Evolutionary conservation across 192 early-diverging fungal genomes (phyloP).

Genomic region (Backusella sp.): DNA sequence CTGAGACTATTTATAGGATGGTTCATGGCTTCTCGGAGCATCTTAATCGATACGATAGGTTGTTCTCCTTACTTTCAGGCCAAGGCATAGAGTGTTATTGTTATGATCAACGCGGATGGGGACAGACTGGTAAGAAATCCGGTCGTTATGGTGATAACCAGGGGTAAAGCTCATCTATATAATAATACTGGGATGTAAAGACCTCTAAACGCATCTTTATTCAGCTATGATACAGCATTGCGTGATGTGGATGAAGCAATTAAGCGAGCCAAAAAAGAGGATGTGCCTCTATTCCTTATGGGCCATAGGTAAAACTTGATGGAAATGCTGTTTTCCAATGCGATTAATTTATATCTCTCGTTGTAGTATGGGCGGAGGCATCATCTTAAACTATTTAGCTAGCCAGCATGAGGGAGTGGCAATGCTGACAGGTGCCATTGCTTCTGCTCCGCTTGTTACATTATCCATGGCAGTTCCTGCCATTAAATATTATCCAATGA

Average conservation of each 20-base stretch:
- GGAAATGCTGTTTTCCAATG: not conserved
- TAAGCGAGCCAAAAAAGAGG: conserved; percentile 22
- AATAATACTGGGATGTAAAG: too few relatives aligned
- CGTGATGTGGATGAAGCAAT: conserved; percentile 50
- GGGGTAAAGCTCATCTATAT: conserved; percentile 30
- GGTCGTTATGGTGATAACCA: conserved; percentile 45
- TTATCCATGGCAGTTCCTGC: conserved; percentile 26
- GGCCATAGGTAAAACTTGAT: conserved; percentile 39
- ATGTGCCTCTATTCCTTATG: conserved; percentile 52
- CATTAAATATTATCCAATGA: conserved; percentile 27
- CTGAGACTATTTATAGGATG: conserved; percentile 23
- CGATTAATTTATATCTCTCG: not conserved
- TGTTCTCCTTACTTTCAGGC: conserved; percentile 52
- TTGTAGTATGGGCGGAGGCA: conserved; percentile 37
- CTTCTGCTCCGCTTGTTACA: conserved; percentile 48
- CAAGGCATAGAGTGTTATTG: conserved; percentile 55
- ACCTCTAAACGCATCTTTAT: too few relatives aligned
- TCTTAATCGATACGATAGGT: conserved; percentile 50
- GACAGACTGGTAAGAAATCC: conserved; percentile 55
- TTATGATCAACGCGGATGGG: conserved; percentile 71
- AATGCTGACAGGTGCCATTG: conserved; percentile 46
- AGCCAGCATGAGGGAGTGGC: conserved; percentile 32
- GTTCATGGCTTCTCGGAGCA: conserved; percentile 60
- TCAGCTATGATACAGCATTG: conserved; percentile 40
- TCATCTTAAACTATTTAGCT: conserved; percentile 56